Base-by-base conservation (phyloP, 1,284 basidiomycete genomes). In the Malassezia obtusa region DNA sequence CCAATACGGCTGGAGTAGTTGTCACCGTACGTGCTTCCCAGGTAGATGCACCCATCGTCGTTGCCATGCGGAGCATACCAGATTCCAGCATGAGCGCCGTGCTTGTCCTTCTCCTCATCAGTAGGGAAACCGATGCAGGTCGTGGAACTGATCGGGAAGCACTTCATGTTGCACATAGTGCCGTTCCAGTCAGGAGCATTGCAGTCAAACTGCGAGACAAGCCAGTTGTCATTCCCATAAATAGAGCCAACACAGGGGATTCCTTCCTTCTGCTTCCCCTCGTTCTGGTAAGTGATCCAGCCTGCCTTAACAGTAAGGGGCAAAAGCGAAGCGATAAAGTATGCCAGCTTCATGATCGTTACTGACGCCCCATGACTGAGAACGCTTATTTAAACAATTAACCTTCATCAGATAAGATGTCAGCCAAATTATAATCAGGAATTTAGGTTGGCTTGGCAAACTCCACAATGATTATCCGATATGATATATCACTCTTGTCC, bases 251-350 rank as follows among this genome's bases (percentile, higher is more conserved):
- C 39, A 21, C 51, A 53, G 9, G 51, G 51, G 3, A 53, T 15
- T 0, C 46, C 46, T 6, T 53, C 45, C 15, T 31, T 24, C 8
- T 28, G 3, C 36, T 53, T 53, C 26, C 39, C 45, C 17, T 53
- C 51, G 38, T 53, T 53, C 26, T 48, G 32, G 32, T 48, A 53
- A 1, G 51, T 53, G 36, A 53, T 53, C 51, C 51, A 53, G 9
- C 51, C 51, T 4, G 45, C 51, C 15, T 33, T 31, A 25, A n/a
- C 45, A 11, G 40, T 24, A 10, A 43, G 40, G 2, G 40, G 40
- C 1, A 43, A 24, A 3, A 43, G 24, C n/a, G n/a, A 43, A 21
- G 24, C 9, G 19, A 30, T 11, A 9, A 43, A 2, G 6, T 17
- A 15, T 3, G 6, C 21, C 4, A 43, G 14, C n/a, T 17, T 43